Base-by-base conservation (phyloP, 2,329 filamentous ascomycete species). In the Epichloe brachyelytri region DNA sequence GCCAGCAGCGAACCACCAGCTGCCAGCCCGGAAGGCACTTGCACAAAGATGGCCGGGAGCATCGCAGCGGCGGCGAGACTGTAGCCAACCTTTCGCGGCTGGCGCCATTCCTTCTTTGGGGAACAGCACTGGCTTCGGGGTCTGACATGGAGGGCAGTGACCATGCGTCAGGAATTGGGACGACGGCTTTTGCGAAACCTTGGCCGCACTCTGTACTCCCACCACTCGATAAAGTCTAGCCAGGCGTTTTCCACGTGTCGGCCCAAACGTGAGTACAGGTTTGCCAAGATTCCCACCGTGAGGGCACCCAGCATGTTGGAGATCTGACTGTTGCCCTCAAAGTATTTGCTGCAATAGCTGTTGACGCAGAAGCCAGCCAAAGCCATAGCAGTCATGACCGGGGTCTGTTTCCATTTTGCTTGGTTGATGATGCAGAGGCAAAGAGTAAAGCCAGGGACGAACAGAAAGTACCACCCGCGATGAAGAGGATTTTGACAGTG, bases 1-100 rank as follows among this genome's bases (percentile, higher is more conserved):
- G 76, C 75, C 5, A 83, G 64, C 17, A 83, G 66, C 14, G 77
- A 80, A 1, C 79, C 79, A 30, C 73, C 72, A 0, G 77, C 78
- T 3, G 80, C 80, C n/a, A 83, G 67, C 30, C 79, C 78, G 19
- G 76, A 79, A 0, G 80, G 80, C 26, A 83, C 80, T 56, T 82
- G 79, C 2, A 83, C 77, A 55, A 94, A 94, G 56, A 95, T 94
- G 5, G 85, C 89, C 0, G 89, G 89, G 10, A 95, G 70, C 74
- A 95, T 87, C 1, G 86, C 85, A 0, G 88, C 87, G 0, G 88
- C 88, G 0, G 89, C 89, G 2, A 95, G 78, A 1, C 85, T 86
- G 63, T 90, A 88, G 12, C 84, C 81, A 5, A 80, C 68, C 6
- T 71, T 67, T 6, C 73, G 65, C n/a, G 67, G 60, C 55, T 66